Conservation (phyloP, 164 flowering plant genomes). For the Buxus sempervirens region DNA sequence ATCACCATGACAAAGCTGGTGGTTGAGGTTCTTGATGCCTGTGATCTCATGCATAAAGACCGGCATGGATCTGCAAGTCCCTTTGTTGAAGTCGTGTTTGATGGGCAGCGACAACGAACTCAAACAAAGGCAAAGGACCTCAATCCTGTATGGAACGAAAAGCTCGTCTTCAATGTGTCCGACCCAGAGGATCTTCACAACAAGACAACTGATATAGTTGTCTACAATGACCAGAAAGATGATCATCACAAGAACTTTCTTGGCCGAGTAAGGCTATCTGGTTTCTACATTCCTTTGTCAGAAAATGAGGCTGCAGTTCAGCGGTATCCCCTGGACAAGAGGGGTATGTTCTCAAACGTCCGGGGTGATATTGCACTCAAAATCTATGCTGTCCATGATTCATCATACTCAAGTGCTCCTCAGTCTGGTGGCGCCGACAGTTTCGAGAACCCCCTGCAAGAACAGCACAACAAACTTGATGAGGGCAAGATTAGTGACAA, state of each 20-base stretch:
- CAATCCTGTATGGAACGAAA: conserved; percentile 74
- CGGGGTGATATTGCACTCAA: conserved; percentile 71
- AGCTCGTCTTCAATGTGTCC: conserved; percentile 55
- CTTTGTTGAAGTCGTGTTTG: conserved; percentile 72
- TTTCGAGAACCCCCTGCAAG: conserved; percentile 30
- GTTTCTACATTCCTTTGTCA: conserved; percentile 47
- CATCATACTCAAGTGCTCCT: conserved; percentile 1
- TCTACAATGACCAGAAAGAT: conserved; percentile 52
- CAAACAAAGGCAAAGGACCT: conserved; percentile 65
- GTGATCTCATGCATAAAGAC: conserved; percentile 85
- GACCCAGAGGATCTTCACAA: conserved; percentile 37
- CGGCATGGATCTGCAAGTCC: conserved; percentile 84
- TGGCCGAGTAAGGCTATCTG: conserved; percentile 77
- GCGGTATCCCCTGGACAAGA: conserved; percentile 81
- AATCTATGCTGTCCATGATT: conserved; percentile 31
- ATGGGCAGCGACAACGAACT: conserved; percentile 53
- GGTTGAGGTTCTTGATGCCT: conserved; percentile 75
- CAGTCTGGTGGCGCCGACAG: conserved; percentile 5
- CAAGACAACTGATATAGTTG: conserved; percentile 47
- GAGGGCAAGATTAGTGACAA: conserved; percentile 15
- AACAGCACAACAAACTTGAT: conserved; percentile 22
- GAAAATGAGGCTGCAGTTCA: conserved; percentile 50
- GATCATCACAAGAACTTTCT: conserved; percentile 67
- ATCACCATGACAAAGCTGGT: conserved; percentile 54
- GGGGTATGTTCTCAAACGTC: conserved; percentile 73